Evolutionary conservation across 352 stramenopile species (phyloP).

Genomic region (Pythium chondricola): DNA sequence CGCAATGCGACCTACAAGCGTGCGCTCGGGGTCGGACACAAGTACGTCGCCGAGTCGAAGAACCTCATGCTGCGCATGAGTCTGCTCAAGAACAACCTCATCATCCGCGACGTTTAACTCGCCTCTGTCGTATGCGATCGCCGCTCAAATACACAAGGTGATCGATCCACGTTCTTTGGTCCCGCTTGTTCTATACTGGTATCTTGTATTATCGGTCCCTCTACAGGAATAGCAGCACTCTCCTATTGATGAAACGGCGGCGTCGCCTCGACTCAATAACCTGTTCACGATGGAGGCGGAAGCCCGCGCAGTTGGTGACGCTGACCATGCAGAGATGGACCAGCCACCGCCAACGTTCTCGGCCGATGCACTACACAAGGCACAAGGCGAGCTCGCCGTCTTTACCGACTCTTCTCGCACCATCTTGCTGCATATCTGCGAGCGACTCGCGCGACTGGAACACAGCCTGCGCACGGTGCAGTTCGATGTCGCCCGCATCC

Average conservation of each 20-base stretch:
- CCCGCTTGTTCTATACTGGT: too few relatives aligned
- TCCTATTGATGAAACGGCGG: too few relatives aligned
- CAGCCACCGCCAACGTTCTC: too few relatives aligned
- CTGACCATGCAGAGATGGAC: too few relatives aligned
- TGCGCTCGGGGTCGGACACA: constrained; percentile 72
- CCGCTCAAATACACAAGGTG: too few relatives aligned
- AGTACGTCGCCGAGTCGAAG: constrained; percentile 76
- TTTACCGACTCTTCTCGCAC: constrained; percentile 48
- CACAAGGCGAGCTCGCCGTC: constrained; percentile 44
- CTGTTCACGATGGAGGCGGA: too few relatives aligned
- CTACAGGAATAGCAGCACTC: background rate
- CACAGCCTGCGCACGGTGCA: constrained; percentile 32
- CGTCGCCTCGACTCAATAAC: background rate
- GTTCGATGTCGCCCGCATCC: constrained; percentile 30
- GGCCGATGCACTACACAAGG: constrained; percentile 26
- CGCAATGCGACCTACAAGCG: constrained; percentile 71
- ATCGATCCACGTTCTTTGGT: too few relatives aligned
- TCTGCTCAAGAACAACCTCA: constrained; percentile 79
- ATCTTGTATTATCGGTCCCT: too few relatives aligned
- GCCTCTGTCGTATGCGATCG: too few relatives aligned
- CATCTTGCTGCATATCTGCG: constrained; percentile 59
- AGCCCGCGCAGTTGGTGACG: too few relatives aligned
- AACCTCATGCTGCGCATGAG: constrained; percentile 83
- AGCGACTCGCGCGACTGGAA: constrained; percentile 52
- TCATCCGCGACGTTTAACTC: constrained; percentile 63